phyloP scores from a whole-genome alignment of 164 flowering plant species.

The Litsea cubeba region DNA sequence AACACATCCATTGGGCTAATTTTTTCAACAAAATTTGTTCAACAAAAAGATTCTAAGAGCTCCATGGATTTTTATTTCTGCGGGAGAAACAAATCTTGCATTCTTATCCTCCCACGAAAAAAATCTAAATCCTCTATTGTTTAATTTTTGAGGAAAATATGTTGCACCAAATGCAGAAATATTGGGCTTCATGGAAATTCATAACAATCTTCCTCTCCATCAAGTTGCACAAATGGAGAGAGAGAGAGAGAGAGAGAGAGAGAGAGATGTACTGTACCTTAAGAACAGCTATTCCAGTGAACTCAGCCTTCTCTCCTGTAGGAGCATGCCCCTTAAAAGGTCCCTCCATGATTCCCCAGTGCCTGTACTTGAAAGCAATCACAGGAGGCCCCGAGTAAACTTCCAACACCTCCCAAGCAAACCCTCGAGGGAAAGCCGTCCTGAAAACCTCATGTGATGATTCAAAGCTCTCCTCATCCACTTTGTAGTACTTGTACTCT shows the following conservation, averaged over 20 bases:
- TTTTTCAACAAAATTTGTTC: no score
- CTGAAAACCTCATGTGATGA: conserved; percentile 74
- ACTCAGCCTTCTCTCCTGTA: conserved; percentile 68
- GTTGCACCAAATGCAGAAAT: no score
- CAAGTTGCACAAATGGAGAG: no score
- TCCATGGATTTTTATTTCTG: no score
- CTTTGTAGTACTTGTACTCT: conserved; percentile 62
- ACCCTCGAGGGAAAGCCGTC: conserved; percentile 73
- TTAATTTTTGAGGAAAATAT: no score
- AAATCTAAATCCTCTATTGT: no score
- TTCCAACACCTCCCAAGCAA: conserved; percentile 77
- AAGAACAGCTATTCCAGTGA: conserved; percentile 56
- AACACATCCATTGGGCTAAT: no score
- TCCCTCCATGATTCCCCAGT: conserved; percentile 93
- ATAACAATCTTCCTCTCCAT: no score
- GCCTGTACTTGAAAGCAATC: conserved; percentile 77
- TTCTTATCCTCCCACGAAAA: no score
- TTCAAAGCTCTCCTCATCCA: conserved; percentile 72
- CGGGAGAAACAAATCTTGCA: no score
- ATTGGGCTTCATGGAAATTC: no score
- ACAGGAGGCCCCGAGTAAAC: conserved; percentile 84
- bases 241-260: neutral
- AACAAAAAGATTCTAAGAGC: no score
- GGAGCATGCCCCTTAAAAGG: conserved; percentile 81
- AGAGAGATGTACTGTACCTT: conserved; percentile 33